Evolutionary conservation across 176 grass and related monocot species (phyloP).

Genomic region (Lolium rigidum): DNA sequence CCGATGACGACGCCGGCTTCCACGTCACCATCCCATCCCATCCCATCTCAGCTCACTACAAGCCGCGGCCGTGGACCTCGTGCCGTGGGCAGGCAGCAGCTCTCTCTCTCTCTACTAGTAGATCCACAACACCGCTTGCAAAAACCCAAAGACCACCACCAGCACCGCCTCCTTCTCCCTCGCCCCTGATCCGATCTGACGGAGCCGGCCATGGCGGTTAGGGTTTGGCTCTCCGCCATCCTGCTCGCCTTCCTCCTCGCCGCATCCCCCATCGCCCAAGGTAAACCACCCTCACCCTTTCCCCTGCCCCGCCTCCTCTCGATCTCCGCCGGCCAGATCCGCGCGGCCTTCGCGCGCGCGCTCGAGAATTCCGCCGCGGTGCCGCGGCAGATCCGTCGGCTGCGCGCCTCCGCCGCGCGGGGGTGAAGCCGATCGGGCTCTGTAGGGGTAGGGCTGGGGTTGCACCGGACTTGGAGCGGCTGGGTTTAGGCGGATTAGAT

Average conservation of each 20-base stretch:
- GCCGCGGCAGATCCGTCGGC: slow-evolving; percentile 37
- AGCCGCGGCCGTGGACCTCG: slow-evolving; percentile 34
- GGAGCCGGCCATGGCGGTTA: slow-evolving; percentile 73
- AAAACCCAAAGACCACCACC: slow-evolving; percentile 18
- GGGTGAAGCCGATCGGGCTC: not conserved
- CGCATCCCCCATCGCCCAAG: slow-evolving; percentile 65
- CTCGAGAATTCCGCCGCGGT: slow-evolving; percentile 31
- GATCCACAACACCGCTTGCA: slow-evolving; percentile 3
- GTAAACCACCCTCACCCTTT: slow-evolving; percentile 34
- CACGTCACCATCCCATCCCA: not conserved
- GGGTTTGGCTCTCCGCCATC: slow-evolving; percentile 73
- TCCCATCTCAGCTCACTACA: not conserved
- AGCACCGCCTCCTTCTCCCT: not conserved
- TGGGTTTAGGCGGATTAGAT: not conserved
- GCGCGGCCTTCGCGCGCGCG: slow-evolving; percentile 4
- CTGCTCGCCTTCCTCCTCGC: slow-evolving; percentile 73
- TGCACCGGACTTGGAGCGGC: not conserved
- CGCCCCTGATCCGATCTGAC: slow-evolving; percentile 53
- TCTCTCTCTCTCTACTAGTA: slow-evolving; percentile 1
- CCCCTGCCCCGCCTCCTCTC: not conserved
- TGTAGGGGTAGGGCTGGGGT: not conserved
- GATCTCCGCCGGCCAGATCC: slow-evolving; percentile 26
- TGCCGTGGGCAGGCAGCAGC: not conserved
- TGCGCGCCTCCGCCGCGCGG: not conserved
- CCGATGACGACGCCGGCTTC: not conserved